A percentile compares a stretch with the other conserved stretches of the same genome.
Conservation (phyloP, 257 asterid species). For the Paraleonurus japonicus region DNA sequence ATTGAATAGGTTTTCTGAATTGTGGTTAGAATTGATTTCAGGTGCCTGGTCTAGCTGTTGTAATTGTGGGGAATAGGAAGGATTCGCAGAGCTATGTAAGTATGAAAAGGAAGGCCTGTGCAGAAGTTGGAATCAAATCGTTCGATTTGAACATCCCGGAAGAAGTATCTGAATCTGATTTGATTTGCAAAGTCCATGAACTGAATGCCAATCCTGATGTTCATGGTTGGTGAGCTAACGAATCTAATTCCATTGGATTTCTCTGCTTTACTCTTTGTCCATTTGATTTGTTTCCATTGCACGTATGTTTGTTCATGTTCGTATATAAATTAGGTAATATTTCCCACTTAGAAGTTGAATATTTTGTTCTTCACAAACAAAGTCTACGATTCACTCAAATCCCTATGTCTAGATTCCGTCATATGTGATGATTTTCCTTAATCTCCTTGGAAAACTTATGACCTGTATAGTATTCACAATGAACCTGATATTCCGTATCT, state of each 20-base stretch:
- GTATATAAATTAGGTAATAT: not conserved
- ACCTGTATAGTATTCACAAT: not conserved
- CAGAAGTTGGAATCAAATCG: slow-evolving; percentile 86
- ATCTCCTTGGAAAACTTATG: not conserved
- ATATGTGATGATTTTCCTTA: not conserved
- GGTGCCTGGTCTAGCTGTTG: slow-evolving; percentile 97
- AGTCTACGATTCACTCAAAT: not conserved
- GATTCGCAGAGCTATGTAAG: slow-evolving; percentile 93
- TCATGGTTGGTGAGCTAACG: slow-evolving; percentile 62
- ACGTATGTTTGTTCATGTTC: not conserved
- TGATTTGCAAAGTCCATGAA: slow-evolving; percentile 79
- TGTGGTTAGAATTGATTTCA: slow-evolving; percentile 35
- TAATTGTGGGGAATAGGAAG: slow-evolving; percentile 84
- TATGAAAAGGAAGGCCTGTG: slow-evolving; percentile 96
- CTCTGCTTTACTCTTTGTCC: not conserved
- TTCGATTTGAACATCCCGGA: slow-evolving; percentile 81
- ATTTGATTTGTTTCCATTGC: not conserved
- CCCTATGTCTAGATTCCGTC: not conserved
- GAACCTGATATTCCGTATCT: not conserved
- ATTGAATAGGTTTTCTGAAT: not conserved
- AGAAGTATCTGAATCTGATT: slow-evolving; percentile 68
- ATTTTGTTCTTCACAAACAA: not conserved
- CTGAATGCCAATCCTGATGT: slow-evolving; percentile 81
- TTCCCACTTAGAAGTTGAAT: not conserved
- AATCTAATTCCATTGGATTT: not conserved